These are phyloP conservation scores for Nannizzia gypsea DNA, from an alignment of 2,329 filamentous ascomycete genomes.

Conservation along the genomic window DNA sequence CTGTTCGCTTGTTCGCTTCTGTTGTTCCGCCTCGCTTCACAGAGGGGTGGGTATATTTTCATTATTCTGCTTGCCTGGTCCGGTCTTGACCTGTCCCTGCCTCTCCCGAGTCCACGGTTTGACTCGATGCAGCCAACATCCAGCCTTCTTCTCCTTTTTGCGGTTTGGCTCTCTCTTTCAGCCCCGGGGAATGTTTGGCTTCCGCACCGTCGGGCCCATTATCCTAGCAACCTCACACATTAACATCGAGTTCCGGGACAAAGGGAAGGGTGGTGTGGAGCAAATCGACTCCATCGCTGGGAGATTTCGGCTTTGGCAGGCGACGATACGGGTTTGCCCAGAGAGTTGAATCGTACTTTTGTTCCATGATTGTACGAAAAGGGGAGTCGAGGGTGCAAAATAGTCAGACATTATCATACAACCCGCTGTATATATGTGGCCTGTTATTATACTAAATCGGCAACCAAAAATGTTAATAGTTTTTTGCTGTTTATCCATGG, in stretches of 20 bases:
- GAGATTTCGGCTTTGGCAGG: not conserved
- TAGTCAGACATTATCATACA: not conserved
- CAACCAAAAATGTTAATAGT: not conserved
- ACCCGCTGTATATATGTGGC: conserved; percentile 3
- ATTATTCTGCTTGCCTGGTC: not conserved
- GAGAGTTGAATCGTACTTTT: not conserved
- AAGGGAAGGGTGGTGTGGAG: conserved; percentile 2
- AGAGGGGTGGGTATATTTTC: not conserved
- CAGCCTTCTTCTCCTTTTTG: not conserved
- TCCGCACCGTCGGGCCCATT: not conserved
- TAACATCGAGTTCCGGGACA: not conserved
- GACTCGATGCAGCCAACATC: not conserved
- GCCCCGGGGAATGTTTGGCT: not conserved
- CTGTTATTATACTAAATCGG: not conserved
- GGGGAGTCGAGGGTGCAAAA: no score
- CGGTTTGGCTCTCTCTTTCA: not conserved
- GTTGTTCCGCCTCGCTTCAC: not conserved
- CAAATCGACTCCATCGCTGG: not conserved
- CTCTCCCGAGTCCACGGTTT: not conserved
- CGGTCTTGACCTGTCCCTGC: no score
- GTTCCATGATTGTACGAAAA: not conserved
- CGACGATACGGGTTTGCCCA: not conserved
- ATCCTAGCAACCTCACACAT: not conserved
- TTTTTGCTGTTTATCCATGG: not conserved
- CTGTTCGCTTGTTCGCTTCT: not conserved